Conservation (phyloP, 805 yeast species). For the Candida koratica region DNA sequence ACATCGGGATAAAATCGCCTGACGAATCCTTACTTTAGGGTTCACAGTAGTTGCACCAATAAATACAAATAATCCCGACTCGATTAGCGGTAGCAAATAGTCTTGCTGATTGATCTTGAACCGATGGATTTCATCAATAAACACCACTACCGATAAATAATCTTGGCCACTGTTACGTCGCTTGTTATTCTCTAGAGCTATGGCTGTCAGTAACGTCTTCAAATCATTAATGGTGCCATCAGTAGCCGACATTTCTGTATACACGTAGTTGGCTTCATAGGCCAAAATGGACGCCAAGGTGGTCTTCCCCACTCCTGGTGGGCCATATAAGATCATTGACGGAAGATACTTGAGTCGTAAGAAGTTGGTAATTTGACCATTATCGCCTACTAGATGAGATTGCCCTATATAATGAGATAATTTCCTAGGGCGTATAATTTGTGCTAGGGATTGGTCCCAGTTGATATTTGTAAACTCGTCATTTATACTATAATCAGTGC, state of each 20-base stretch:
- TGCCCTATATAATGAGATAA: constrained; percentile 82
- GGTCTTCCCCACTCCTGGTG: constrained; percentile 95
- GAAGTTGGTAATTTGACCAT: constrained; percentile 65
- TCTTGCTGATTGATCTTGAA: constrained; percentile 88
- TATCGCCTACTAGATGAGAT: constrained; percentile 61
- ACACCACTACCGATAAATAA: constrained; percentile 45
- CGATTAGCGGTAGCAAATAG: constrained; percentile 76
- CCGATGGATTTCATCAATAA: constrained; percentile 91
- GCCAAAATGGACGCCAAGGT: constrained; percentile 72
- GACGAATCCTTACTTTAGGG: constrained; percentile 76
- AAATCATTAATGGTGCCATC: constrained; percentile 64
- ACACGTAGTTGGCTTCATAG: constrained; percentile 46
- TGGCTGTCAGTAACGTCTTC: constrained; percentile 54
- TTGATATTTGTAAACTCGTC: not conserved
- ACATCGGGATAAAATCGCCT: constrained; percentile 82
- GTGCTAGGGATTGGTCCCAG: constrained; percentile 11
- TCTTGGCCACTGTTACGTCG: constrained; percentile 39
- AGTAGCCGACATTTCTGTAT: constrained; percentile 85
- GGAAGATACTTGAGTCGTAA: constrained; percentile 66
- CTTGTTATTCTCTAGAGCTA: constrained; percentile 39
- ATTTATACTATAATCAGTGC: not conserved
- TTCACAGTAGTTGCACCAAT: constrained; percentile 98
- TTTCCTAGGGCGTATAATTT: constrained; percentile 63
- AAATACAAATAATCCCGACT: constrained; percentile 72
- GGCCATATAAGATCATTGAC: constrained; percentile 89